These are phyloP conservation scores for Phytophthora pistaciae DNA, from an alignment of 352 stramenopile species.

Conservation along the genomic window DNA sequence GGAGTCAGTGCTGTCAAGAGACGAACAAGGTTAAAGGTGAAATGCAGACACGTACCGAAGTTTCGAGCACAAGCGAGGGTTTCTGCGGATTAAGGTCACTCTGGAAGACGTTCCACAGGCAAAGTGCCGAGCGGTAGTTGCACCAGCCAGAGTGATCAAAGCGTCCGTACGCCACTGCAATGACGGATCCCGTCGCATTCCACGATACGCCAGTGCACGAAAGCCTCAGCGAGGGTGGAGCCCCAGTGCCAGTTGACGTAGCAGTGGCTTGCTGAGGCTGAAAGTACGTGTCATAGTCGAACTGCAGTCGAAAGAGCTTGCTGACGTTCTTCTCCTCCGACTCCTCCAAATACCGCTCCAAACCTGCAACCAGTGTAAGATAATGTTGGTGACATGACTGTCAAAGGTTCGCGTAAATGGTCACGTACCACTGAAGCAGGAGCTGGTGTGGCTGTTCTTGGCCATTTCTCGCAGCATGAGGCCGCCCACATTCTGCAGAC, in stretches of 20 bases:
- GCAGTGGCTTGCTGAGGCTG: constrained; percentile 41
- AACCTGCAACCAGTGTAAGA: constrained; percentile 31
- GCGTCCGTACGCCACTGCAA: constrained; percentile 86
- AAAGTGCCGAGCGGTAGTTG: constrained; percentile 87
- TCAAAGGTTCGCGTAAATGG: not conserved
- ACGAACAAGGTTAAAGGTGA: not conserved
- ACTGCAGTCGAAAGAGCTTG: constrained; percentile 71
- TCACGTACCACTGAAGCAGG: constrained; percentile 52
- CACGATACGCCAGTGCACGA: constrained; percentile 89
- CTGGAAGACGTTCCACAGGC: constrained; percentile 89
- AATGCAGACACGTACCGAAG: constrained; percentile 50
- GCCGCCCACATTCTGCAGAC: constrained; percentile 52
- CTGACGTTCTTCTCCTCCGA: constrained; percentile 69
- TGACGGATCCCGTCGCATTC: constrained; percentile 85
- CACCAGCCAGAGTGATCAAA: constrained; percentile 91
- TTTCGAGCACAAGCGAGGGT: constrained; percentile 80
- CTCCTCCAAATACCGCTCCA: constrained; percentile 69
- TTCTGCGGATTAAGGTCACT: constrained; percentile 73
- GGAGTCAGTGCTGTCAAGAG: not conserved
- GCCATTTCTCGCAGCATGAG: constrained; percentile 73
- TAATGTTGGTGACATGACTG: not conserved
- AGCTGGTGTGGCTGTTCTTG: constrained; percentile 47
- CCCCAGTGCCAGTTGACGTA: constrained; percentile 1
- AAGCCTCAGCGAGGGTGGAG: constrained; percentile 53
- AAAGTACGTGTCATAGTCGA: constrained; percentile 82